Evolutionary conservation across 2,329 filamentous ascomycete species (phyloP), one percentile per base, ranked within the genome.

Genomic region (Hirsutella minnesotensis): DNA sequence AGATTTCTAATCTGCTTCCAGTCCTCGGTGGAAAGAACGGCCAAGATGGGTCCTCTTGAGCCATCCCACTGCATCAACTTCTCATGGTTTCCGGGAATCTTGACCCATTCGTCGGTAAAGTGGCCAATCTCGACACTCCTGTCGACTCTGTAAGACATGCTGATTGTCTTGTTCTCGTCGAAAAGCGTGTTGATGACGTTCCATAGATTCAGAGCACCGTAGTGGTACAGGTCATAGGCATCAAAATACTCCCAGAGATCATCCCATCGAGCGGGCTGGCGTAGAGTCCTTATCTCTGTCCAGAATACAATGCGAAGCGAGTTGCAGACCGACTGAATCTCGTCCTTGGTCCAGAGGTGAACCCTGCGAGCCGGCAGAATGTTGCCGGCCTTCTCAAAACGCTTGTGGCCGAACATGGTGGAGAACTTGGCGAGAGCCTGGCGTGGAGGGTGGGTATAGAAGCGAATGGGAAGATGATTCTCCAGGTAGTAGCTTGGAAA

Each of bases 211-310:
- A 65, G 56, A 0, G 65, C 66, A 8, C 72, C 72, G 12, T 63
- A 57, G 30, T 59, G 39, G 52, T 69, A 75, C 22, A 75, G 55
- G 40, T 75, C 71, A 9, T 53, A 45, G 1, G 63, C 59, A 47
- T 75, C 71, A 39, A 69, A 75, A 48, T 68, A 73, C 2, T 54
- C 49, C 56, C 66, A 72, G 19, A 75, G 53, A 21, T 69, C 64
- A 30, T 61, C 59, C 54, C 62, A 68, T 46, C 43, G 55, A 22
- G 53, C 15, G 2, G 56, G 59, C 18, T 52, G 37, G 18, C 42
- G 46, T 54, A 68, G 61, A 1, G 30, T 29, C 45, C 54, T 59
- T 55, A 70, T 60, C 10, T 52, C 41, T 1, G 56, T 40, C 61
- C 61, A 66, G 39, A 61, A 54, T 33, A 54, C 45, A 39, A 57